A percentile compares a stretch with the other conserved stretches of the same genome.
phyloP scores from a whole-genome alignment of 331 rosid species.

The Spiraea crenata region DNA sequence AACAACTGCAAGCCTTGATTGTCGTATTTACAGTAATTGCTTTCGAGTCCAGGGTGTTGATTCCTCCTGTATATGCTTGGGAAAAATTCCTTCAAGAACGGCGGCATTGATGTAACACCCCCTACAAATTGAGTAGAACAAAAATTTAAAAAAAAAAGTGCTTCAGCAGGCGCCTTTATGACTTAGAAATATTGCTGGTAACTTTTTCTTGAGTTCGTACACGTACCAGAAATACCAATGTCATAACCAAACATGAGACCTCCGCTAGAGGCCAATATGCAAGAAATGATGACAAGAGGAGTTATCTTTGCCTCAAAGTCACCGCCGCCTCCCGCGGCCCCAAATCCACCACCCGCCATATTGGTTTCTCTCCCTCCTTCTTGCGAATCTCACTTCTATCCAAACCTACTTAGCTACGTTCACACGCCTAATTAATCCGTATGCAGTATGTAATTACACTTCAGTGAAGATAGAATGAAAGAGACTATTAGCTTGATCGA shows the following conservation, averaged over 20 bases:
- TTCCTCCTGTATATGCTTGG: conserved; percentile 31
- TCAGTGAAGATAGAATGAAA: neutral
- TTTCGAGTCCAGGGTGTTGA: conserved; percentile 11
- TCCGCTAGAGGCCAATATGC: conserved; percentile 22
- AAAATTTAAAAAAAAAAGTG: too few relatives aligned
- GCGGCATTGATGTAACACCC: conserved; percentile 55
- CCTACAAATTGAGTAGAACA: conserved; percentile 23
- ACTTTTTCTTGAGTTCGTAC: too few relatives aligned
- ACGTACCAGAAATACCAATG: conserved; percentile 28
- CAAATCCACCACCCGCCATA: conserved; percentile 18
- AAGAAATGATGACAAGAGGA: conserved; percentile 19
- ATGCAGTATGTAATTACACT: neutral
- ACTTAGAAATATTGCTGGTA: too few relatives aligned
- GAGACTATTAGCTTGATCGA: too few relatives aligned
- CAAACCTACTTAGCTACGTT: neutral
- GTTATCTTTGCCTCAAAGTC: conserved; percentile 26
- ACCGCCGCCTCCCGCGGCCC: neutral
- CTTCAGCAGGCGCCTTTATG: too few relatives aligned
- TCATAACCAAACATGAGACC: conserved; percentile 36
- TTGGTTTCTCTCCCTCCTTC: neutral
- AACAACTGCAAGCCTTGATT: conserved; percentile 56
- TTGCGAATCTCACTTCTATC: too few relatives aligned
- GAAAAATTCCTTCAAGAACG: conserved; percentile 38
- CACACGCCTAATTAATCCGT: neutral
- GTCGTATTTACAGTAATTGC: conserved; percentile 81